phyloP scores from a whole-genome alignment of 208 protist genomes.

The Trichomonas vaginalis region DNA sequence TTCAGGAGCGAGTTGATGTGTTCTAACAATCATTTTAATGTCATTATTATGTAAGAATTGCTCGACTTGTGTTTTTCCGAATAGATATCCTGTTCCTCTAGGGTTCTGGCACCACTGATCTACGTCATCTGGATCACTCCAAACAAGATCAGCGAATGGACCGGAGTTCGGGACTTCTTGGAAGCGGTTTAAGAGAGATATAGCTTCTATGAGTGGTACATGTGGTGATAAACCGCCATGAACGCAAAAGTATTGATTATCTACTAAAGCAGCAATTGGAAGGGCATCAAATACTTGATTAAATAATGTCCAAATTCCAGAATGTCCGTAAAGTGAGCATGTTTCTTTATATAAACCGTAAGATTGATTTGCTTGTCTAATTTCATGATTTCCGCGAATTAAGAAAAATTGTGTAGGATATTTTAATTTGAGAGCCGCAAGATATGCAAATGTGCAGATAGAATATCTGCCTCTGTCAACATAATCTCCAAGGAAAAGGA shows the following conservation, averaged over 20 bases:
- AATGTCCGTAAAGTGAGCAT: constrained; percentile 63
- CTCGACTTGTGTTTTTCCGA: constrained; percentile 46
- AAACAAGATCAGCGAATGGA: neutral
- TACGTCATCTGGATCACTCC: constrained; percentile 43
- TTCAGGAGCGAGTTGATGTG: constrained; percentile 67
- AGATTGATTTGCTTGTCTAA: constrained; percentile 18
- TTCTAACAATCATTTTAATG: constrained; percentile 56
- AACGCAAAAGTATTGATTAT: neutral
- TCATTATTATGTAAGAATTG: constrained; percentile 55
- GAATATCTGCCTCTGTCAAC: constrained; percentile 36
- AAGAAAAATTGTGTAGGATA: constrained; percentile 28
- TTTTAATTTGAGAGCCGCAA: constrained; percentile 24
- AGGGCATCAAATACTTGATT: neutral
- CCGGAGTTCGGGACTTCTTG: constrained; percentile 19
- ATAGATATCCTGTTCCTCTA: constrained; percentile 65
- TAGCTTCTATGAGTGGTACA: constrained; percentile 55
- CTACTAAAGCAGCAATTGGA: neutral
- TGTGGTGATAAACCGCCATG: neutral
- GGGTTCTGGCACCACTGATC: constrained; percentile 55
- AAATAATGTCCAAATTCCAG: neutral
- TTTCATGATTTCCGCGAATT: constrained; percentile 40
- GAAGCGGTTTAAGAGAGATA: constrained; percentile 56
- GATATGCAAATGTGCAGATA: constrained; percentile 25
- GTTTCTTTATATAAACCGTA: constrained; percentile 38
- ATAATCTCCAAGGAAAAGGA: constrained; percentile 43